These are phyloP conservation scores for Anethum foeniculum DNA, from an alignment of 140 eudicot genomes.

Conservation along the genomic window DNA sequence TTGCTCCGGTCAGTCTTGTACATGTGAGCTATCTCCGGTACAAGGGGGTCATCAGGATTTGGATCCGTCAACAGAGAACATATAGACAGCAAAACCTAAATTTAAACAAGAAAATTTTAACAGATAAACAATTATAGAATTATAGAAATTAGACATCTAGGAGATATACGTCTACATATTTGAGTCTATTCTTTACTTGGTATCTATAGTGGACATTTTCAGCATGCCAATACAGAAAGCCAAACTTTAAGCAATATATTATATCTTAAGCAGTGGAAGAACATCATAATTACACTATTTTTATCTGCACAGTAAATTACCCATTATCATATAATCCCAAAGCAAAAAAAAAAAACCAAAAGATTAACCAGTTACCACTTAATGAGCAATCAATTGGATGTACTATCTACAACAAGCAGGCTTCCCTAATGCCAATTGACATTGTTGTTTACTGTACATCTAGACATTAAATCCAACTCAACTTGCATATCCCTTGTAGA, in stretches of 20 bases:
- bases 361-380: not conserved
- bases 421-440: not conserved
- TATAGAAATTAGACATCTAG: not conserved
- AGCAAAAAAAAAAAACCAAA: not conserved
- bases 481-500: not conserved
- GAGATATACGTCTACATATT: not conserved
- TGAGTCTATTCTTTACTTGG: not conserved
- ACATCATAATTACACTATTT: not conserved
- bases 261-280: not conserved
- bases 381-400: not conserved
- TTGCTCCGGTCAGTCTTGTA: conserved; percentile 74
- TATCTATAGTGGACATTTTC: not conserved
- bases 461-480: not conserved
- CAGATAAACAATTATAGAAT: not conserved
- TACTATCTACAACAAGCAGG: not conserved
- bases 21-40: conserved; percentile 85
- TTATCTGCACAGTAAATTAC: not conserved
- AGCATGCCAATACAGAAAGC: not conserved
- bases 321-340: not conserved
- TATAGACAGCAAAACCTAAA: conserved; percentile 73
- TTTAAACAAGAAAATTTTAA: not conserved
- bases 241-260: not conserved
- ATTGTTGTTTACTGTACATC: not conserved
- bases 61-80: conserved; percentile 35
- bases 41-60: conserved; percentile 10